Evolutionary conservation across 208 protist species (phyloP), one percentile per base, ranked within the genome.

Genomic region (Leishmania amazonensis): DNA sequence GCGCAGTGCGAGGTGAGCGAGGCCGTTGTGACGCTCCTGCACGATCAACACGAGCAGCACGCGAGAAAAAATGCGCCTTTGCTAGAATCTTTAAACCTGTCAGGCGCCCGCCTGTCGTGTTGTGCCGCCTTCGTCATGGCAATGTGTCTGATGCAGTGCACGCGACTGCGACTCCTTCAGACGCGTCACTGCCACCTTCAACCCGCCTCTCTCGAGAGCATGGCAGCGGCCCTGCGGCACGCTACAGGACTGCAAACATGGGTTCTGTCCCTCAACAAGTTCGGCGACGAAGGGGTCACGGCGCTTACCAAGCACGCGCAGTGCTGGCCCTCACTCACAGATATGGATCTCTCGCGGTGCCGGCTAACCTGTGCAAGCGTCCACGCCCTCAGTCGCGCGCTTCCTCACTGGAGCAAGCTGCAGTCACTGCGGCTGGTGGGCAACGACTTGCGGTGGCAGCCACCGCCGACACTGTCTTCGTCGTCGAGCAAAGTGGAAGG

Each of bases 311-410:
- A 74, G 75, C 82, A 90, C 38, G 86, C 80, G 40, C 75, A 72
- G 76, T 83, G 75, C 73, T 96, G 93, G 91, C 83, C 88, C 13
- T 79, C 80, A 19, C 83, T 96, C 83, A 75, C 83, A 28, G 78
- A 81, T 57, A 81, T 96, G 31, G 90, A 96, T 67, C 60, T 95
- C 28, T 92, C 93, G 4, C 90, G 93, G 24, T 96, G 93, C 79
- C 88, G 91, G n/a, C 76, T 96, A 54, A 95, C 93, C 8, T 80
- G 75, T 19, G 75, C 71, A 17, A 87, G 79, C 58, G 70, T 94
- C 28, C 40, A 17, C 3, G 65, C 81, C 42, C 78, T 96, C 58
- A 84, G 78, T 45, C 51, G 49, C 6, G 90, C 81, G 38, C 54
- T 95, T 40, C 80, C 84, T 15, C 49, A 81, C 21, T 79, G 88